Evolutionary conservation across 2,329 filamentous ascomycete species (phyloP).

Genomic region (Aspergillus ochraceus): DNA sequence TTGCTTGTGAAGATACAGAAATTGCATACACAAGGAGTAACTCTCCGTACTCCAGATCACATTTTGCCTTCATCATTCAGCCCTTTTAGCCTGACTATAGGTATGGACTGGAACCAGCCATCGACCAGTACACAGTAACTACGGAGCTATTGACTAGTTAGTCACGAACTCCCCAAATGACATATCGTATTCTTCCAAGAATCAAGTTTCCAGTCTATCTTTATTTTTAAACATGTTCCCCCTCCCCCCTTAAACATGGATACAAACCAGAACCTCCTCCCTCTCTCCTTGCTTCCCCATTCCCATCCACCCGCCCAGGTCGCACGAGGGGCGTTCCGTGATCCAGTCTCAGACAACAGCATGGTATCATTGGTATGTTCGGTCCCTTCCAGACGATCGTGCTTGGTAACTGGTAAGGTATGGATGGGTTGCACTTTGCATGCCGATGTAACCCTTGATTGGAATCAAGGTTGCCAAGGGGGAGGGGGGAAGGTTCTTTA

Average conservation of each 20-base stretch:
- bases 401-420: not conserved
- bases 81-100: too few relatives aligned
- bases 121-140: too few relatives aligned
- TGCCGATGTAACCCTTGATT: conserved; percentile 30
- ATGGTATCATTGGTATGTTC: not conserved
- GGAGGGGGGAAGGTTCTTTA: conserved; percentile 11
- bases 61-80: too few relatives aligned
- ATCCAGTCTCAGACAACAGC: conserved; percentile 1
- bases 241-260: not conserved
- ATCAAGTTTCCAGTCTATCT: not conserved
- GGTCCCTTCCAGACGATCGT: not conserved
- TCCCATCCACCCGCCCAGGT: not conserved
- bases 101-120: too few relatives aligned
- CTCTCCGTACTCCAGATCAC: too few relatives aligned
- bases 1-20: not conserved
- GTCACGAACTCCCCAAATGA: not conserved
- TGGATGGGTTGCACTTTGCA: conserved; percentile 3
- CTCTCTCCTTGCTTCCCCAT: not conserved
- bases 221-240: not conserved
- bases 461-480: conserved; percentile 30
- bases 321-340: not conserved
- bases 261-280: not conserved
- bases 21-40: not conserved
- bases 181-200: not conserved
- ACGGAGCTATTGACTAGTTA: too few relatives aligned